Conservation (phyloP, 192 early-diverging fungal species). For the Tieghemiomyces parasiticus region DNA sequence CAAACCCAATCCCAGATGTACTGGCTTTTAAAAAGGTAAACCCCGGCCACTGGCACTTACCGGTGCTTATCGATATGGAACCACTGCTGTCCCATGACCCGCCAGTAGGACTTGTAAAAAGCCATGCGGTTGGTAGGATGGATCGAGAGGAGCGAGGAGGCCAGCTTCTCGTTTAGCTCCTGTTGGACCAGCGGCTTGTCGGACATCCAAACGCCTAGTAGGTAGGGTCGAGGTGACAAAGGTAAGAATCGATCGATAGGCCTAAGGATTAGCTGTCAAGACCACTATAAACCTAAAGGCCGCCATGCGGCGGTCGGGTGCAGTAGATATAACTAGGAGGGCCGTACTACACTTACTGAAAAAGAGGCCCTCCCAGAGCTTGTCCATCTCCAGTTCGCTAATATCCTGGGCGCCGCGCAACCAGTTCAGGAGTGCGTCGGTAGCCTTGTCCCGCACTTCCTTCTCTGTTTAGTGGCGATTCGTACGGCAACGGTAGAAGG, state of each 20-base stretch:
- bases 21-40: neutral
- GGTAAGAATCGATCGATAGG: neutral
- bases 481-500: neutral
- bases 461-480: constrained; percentile 35
- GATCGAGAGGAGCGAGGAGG: constrained; percentile 33
- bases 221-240: neutral
- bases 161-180: constrained; percentile 68
- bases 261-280: neutral
- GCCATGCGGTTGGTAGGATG: constrained; percentile 28
- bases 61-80: constrained; percentile 60
- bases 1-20: too few relatives aligned
- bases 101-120: constrained; percentile 51
- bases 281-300: neutral
- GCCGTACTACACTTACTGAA: constrained; percentile 45
- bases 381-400: constrained; percentile 46
- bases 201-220: constrained; percentile 87
- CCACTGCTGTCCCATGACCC: constrained; percentile 53
- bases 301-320: neutral
- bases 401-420: constrained; percentile 35
- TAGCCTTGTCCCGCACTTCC: constrained; percentile 54
- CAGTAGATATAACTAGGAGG: neutral
- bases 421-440: constrained; percentile 39
- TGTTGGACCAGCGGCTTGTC: constrained; percentile 90
- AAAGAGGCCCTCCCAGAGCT: constrained; percentile 88
- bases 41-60: constrained; percentile 17